Percentiles rank a stretch among this genome's conserved stretches.
Conservation (phyloP, 2,329 filamentous ascomycete genomes). For the Alternaria sp. region DNA sequence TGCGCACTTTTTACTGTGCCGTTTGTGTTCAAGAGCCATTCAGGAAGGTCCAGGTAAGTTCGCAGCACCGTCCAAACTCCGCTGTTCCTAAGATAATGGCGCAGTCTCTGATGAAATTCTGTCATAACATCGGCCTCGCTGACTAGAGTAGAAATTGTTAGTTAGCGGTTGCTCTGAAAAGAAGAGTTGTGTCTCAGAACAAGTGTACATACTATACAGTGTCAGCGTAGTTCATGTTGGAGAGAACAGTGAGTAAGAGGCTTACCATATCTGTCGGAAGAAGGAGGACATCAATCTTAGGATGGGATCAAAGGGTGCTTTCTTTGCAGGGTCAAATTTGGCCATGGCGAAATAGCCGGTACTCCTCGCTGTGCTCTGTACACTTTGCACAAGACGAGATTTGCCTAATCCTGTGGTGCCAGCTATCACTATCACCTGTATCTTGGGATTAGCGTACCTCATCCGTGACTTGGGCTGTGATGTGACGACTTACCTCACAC, state of each 20-base stretch:
- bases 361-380: constrained; percentile 65
- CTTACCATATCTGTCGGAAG: constrained; percentile 65
- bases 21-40: constrained; percentile 64
- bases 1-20: constrained; percentile 33
- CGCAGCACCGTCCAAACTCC: constrained; percentile 65
- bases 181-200: not conserved
- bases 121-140: constrained; percentile 69
- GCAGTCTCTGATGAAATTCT: constrained; percentile 67
- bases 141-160: constrained; percentile 35
- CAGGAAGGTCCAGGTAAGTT: constrained; percentile 67
- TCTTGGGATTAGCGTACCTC: not conserved
- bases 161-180: not conserved
- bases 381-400: constrained; percentile 65
- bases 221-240: not conserved
- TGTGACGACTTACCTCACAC: constrained; percentile 53
- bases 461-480: too few relatives aligned
- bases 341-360: constrained; percentile 68
- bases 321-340: constrained; percentile 67
- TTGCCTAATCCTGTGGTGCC: constrained; percentile 68
- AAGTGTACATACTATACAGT: not conserved
- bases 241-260: not conserved
- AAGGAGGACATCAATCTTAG: constrained; percentile 67
- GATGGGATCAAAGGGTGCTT: constrained; percentile 68
- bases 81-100: constrained; percentile 61
- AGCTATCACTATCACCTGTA: constrained; percentile 62